Evolutionary conservation across 371 early-diverging fungal species (phyloP), one percentile per base, ranked within the genome.

Genomic region (Gilbertella persicaria): DNA sequence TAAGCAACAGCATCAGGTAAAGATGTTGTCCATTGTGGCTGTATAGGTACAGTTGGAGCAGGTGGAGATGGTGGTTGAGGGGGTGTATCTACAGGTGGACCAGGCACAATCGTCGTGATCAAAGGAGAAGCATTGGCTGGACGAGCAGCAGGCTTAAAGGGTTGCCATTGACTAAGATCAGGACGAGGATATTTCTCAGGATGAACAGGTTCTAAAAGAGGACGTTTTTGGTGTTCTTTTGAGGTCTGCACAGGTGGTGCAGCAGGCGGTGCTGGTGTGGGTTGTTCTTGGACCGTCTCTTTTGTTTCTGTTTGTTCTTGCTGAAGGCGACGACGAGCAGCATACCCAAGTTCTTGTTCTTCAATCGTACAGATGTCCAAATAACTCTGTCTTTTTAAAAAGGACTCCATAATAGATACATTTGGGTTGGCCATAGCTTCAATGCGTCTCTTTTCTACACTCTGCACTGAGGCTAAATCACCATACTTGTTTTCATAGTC

Each of bases 401-500:
- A 79, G 0, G 80, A 69, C 21, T 73, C 73, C 28, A 84, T 61
- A 17, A 73, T 65, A 19, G 71, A 81, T 50, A 53, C 23, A 0
- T 24, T 10, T 23, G 24, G 39, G 14, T 40, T 24, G n/a, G 39
- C 78, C 64, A 87, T 90, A 5, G 85, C 85, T 37, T 90, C 93
- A 9, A 71, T 66, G 25, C 84, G 66, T 46, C 96, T 82, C 63
- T 86, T 83, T 50, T 94, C 93, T 13, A 91, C 77, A 64, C 83
- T 90, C 30, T 81, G 70, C 19, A 94, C 79, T 39, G 84, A 80
- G 0, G 79, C 61, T 40, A 95, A 66, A 66, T 96, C 95, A 4
- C 95, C 95, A 70, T 90, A 94, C 48, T 87, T 84, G 69, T 80
- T 86, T 62, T 95, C 95, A 64, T 93, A 94, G 16, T 88, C 85